These are phyloP conservation scores for Psilocybe tampanensis DNA, from an alignment of 768 basidiomycete genomes.

Conservation along the genomic window DNA sequence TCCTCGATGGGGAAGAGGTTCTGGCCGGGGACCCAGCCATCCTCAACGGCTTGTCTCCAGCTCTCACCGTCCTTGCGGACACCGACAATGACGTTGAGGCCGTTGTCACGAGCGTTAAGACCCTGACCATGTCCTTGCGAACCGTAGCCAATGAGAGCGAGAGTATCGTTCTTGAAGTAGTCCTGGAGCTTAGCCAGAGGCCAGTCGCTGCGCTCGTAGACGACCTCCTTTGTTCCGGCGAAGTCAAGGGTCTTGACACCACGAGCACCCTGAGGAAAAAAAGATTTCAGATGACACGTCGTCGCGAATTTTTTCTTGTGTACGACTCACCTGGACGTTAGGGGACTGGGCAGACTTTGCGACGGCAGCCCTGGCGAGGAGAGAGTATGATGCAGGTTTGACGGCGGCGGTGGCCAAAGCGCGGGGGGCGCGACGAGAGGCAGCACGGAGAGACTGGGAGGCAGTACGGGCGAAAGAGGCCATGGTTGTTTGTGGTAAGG, in stretches of 20 bases:
- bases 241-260: conserved; percentile 97
- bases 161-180: conserved; percentile 99
- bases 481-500: conserved; percentile 47
- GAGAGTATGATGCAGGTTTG: conserved; percentile 68
- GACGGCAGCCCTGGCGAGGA: conserved; percentile 54
- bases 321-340: conserved; percentile 35
- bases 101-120: conserved; percentile 98
- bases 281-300: not conserved
- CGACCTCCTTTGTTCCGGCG: conserved; percentile 89
- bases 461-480: conserved; percentile 66
- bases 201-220: conserved; percentile 98
- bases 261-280: conserved; percentile 47
- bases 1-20: conserved; percentile 98
- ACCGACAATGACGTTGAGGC: conserved; percentile 97
- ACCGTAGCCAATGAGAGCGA: conserved; percentile 98
- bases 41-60: conserved; percentile 94
- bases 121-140: conserved; percentile 99
- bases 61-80: conserved; percentile 96
- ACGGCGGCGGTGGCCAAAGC: conserved; percentile 39
- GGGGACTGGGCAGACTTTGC: conserved; percentile 39
- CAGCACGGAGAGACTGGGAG: conserved; percentile 62
- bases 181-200: conserved; percentile 97
- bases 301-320: not conserved
- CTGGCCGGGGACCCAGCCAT: conserved; percentile 98
- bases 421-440: conserved; percentile 68